Evolutionary conservation across 768 basidiomycete genomes (phyloP), one percentile per base, ranked within the genome.

Genomic region (Guyanaporus albipodus): DNA sequence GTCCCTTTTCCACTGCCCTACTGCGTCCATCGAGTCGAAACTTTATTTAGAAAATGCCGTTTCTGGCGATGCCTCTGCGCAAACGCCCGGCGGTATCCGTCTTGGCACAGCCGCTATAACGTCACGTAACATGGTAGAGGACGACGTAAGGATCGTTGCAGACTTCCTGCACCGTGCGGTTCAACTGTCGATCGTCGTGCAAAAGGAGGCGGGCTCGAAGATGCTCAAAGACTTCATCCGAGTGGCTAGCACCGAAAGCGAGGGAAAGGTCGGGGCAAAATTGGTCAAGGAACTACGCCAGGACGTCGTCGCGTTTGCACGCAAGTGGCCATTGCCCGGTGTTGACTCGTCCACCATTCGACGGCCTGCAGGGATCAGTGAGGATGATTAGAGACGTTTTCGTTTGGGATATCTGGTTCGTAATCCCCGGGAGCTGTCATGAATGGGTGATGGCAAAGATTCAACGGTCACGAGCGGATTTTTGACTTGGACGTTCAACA

Each of bases 61-160:
- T 38, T 93, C 92, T 24, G 95, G 94, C 57, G 95, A 97, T 68
- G 85, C 86, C 33, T 95, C 91, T 41, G 96, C 95, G 1, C 90
- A 92, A 67, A 88, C 87, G 2, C 95, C 95, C 37, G 96, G 95
- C 57, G 96, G 96, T 56, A 94, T 99, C 63, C 91, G 96, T 54
- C 81, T 99, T 55, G 96, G 96, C 50, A 91, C 91, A 27, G 83
- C 93, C 19, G 92, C 95, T 10, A 69, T 99, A 29, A 98, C 96
- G 4, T 96, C 93, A 40, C 91, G 95, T 56, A 76, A 94, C 70
- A 92, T 99, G 92, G 70, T 69, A 43, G 91, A 95, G 68, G 76
- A 72, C 18, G 93, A 97, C 67, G 82, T 96, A 69, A 85, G 87
- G 66, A 65, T 79, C 48, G 92, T 98, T 44, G 96, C 85, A 31